Percentiles rank a stretch among this genome's conserved stretches.
These are phyloP conservation scores for Neostapfia colusana DNA, from an alignment of 176 grass and related monocot species.

Conservation along the genomic window DNA sequence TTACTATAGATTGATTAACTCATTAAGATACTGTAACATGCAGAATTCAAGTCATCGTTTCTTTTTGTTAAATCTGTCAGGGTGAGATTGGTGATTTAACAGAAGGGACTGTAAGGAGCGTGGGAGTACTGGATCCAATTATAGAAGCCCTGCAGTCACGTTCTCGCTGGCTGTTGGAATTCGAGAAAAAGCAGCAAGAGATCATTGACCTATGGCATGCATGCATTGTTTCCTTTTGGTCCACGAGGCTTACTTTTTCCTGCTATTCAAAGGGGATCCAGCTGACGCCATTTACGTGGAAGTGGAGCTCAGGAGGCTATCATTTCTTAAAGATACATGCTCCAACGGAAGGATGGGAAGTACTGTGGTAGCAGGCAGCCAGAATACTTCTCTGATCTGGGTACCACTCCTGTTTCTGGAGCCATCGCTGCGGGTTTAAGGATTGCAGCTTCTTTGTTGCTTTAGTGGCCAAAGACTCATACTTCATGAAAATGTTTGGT, in stretches of 20 bases:
- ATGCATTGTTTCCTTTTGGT: conserved; percentile 83
- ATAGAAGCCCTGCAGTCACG: conserved; percentile 61
- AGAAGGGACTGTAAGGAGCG: conserved; percentile 53
- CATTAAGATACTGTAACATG: not conserved
- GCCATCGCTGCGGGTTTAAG: too few species aligned
- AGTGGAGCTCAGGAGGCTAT: conserved; percentile 82
- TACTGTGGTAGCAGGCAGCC: conserved; percentile 28
- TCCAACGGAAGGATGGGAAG: conserved; percentile 48
- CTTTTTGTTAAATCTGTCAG: conserved; percentile 35
- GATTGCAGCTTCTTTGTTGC: too few species aligned
- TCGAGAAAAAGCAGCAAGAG: conserved; percentile 82
- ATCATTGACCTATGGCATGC: conserved; percentile 91
- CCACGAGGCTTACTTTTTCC: conserved; percentile 90
- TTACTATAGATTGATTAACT: not conserved
- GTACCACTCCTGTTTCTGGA: too few species aligned
- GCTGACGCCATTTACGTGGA: conserved; percentile 97
- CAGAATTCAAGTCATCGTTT: not conserved
- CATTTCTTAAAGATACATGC: conserved; percentile 69
- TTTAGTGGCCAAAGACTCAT: too few species aligned
- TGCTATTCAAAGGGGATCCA: conserved; percentile 92
- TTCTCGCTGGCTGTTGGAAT: conserved; percentile 71
- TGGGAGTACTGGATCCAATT: conserved; percentile 53
- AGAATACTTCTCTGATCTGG: conserved; percentile 47
- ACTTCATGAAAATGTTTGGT: too few species aligned
- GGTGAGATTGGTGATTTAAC: conserved; percentile 60